Percentiles rank a stretch among this genome's conserved stretches.
These are phyloP conservation scores for Suillus lakei DNA, from an alignment of 768 basidiomycete species.

Conservation along the genomic window DNA sequence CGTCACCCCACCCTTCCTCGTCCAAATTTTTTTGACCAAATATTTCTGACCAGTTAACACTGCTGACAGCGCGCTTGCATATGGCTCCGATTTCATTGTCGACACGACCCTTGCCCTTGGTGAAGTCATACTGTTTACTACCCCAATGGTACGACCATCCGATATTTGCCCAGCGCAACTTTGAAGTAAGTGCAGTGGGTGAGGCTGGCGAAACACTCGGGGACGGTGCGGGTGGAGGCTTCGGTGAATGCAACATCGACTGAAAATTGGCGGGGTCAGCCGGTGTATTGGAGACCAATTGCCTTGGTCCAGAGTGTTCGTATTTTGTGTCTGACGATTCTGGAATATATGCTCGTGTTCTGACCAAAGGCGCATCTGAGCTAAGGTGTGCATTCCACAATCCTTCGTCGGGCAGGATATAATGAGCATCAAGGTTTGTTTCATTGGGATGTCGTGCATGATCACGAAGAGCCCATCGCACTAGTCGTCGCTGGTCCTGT, in stretches of 20 bases:
- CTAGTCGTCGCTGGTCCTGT: constrained; percentile 67
- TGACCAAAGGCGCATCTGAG: constrained; percentile 43
- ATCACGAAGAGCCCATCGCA: constrained; percentile 72
- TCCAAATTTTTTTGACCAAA: constrained; percentile 47
- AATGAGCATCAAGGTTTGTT: constrained; percentile 90
- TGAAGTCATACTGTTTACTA: constrained; percentile 92
- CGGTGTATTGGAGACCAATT: constrained; percentile 74
- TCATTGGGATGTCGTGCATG: constrained; percentile 84
- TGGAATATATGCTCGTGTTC: constrained; percentile 37
- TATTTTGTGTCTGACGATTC: constrained; percentile 18
- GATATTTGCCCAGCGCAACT: constrained; percentile 94
- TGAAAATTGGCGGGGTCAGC: constrained; percentile 61
- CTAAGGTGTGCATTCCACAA: constrained; percentile 71
- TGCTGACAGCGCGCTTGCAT: constrained; percentile 64
- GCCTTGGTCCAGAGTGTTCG: constrained; percentile 56
- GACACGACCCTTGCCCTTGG: constrained; percentile 66
- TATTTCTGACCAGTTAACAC: constrained; percentile 74
- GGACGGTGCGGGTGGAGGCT: constrained; percentile 70
- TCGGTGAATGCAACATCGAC: constrained; percentile 56
- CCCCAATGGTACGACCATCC: constrained; percentile 99
- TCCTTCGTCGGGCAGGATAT: constrained; percentile 71
- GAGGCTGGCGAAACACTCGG: constrained; percentile 52
- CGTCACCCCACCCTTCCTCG: constrained; percentile 54
- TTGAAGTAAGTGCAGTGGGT: constrained; percentile 65
- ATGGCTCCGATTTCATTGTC: constrained; percentile 56